phyloP scores from a whole-genome alignment of 352 stramenopile species.

The Nothophytophthora sp. region DNA sequence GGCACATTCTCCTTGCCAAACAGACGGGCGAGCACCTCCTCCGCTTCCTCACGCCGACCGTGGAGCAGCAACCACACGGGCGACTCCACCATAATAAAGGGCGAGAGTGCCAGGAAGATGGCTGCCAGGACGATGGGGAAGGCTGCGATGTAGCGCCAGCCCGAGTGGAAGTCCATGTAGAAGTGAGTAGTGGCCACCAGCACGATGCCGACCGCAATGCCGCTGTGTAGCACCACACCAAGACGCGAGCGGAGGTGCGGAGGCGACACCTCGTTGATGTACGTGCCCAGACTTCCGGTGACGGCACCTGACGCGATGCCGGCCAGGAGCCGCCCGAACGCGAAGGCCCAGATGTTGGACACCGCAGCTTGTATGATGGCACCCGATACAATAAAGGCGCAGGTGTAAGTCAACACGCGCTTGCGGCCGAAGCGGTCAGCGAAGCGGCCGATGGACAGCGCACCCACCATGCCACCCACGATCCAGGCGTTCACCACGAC shows the following conservation, averaged over 20 bases:
- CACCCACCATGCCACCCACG: conserved; percentile 38
- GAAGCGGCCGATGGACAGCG: conserved; percentile 19
- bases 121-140: conserved; percentile 53
- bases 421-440: conserved; percentile 42
- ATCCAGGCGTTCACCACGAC: conserved; percentile 46
- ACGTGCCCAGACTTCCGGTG: conserved; percentile 30
- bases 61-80: conserved; percentile 46
- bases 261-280: conserved; percentile 45
- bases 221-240: conserved; percentile 30
- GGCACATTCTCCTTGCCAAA: conserved; percentile 36
- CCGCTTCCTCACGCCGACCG: conserved; percentile 20
- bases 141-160: conserved; percentile 51
- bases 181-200: conserved; percentile 43
- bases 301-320: conserved; percentile 49
- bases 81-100: conserved; percentile 48
- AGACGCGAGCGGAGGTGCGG: conserved; percentile 38
- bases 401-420: conserved; percentile 30
- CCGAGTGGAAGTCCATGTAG: conserved; percentile 36
- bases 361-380: conserved; percentile 33
- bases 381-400: conserved; percentile 40
- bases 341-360: conserved; percentile 38
- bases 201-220: conserved; percentile 37
- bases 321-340: conserved; percentile 45
- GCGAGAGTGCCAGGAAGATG: conserved; percentile 34
- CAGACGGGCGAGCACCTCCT: conserved; percentile 26